These are phyloP conservation scores for Phytopythium sindhum DNA, from an alignment of 352 stramenopile species.

Conservation along the genomic window DNA sequence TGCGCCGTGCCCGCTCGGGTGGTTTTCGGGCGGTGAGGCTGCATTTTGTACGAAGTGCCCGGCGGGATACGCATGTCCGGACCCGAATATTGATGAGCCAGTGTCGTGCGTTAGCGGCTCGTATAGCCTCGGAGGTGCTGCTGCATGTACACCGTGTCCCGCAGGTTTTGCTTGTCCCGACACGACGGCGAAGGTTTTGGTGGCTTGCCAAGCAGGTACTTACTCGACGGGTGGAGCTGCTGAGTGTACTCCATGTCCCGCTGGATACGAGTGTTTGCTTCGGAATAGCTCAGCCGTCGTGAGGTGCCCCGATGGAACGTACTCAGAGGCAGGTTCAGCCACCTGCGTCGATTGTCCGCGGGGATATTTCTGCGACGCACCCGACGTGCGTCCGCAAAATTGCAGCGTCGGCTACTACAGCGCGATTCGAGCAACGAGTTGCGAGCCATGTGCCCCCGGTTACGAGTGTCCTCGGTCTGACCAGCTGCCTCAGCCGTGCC, in stretches of 20 bases:
- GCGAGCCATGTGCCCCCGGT: constrained; percentile 63
- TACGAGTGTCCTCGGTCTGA: constrained; percentile 80
- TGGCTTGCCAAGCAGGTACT: constrained; percentile 50
- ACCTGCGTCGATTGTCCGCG: constrained; percentile 75
- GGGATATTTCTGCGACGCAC: constrained; percentile 75
- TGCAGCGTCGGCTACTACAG: constrained; percentile 83
- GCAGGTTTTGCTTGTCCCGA: constrained; percentile 77
- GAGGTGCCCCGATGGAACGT: constrained; percentile 58
- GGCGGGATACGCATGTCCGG: constrained; percentile 47
- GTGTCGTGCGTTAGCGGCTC: constrained; percentile 46
- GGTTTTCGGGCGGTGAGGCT: constrained; percentile 31
- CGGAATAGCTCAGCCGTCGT: constrained; percentile 59
- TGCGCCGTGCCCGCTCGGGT: constrained; percentile 33
- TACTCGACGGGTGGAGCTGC: constrained; percentile 50
- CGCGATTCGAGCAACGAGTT: constrained; percentile 57
- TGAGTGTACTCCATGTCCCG: constrained; percentile 63
- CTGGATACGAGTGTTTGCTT: constrained; percentile 74
- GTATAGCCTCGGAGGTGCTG: constrained; percentile 56
- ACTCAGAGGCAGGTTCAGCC: constrained; percentile 50
- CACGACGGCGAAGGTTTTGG: constrained; percentile 35
- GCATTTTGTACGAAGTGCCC: constrained; percentile 67
- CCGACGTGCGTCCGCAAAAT: constrained; percentile 60
- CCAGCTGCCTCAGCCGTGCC: constrained; percentile 74
- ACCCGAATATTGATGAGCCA: constrained; percentile 24
- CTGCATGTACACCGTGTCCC: constrained; percentile 51